These are phyloP conservation scores for Backusella tuberculispora DNA, from an alignment of 192 early-diverging fungal genomes.

Conservation along the genomic window DNA sequence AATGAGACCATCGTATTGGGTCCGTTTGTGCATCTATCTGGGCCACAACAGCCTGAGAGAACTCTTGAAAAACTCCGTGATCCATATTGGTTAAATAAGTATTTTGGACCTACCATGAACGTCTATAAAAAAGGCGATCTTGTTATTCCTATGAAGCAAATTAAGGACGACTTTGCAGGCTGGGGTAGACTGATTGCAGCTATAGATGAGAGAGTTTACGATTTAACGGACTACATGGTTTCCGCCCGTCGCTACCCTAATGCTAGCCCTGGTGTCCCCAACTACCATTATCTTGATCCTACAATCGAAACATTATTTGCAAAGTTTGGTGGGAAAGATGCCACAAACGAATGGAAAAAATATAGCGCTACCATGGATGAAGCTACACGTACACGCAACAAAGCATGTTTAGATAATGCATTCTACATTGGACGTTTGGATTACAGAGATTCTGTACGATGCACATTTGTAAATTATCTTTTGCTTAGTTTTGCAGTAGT, in stretches of 20 bases:
- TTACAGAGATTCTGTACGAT: conserved; percentile 74
- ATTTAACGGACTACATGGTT: conserved; percentile 64
- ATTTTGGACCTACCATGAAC: conserved; percentile 53
- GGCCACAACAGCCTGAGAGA: conserved; percentile 44
- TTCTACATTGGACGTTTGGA: conserved; percentile 88
- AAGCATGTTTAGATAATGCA: conserved; percentile 77
- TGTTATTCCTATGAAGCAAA: conserved; percentile 54
- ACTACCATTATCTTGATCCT: conserved; percentile 62
- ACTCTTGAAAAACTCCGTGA: conserved; percentile 39
- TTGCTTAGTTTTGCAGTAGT: conserved; percentile 76
- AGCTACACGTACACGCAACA: conserved; percentile 40
- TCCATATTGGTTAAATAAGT: conserved; percentile 54
- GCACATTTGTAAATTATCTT: conserved; percentile 85
- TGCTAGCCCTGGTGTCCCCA: conserved; percentile 40
- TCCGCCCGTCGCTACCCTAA: conserved; percentile 49
- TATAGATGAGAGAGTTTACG: conserved; percentile 69
- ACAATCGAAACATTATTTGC: conserved; percentile 63
- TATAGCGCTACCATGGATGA: conserved; percentile 42
- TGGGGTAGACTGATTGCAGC: conserved; percentile 55
- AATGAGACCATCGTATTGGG: conserved; percentile 37
- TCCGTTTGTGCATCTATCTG: conserved; percentile 41
- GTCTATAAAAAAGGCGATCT: conserved; percentile 60
- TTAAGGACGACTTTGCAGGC: conserved; percentile 46
- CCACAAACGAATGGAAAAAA: conserved; percentile 56
- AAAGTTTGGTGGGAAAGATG: conserved; percentile 59